These are phyloP conservation scores for Mycena filopes DNA, from an alignment of 768 basidiomycete genomes.

Conservation along the genomic window DNA sequence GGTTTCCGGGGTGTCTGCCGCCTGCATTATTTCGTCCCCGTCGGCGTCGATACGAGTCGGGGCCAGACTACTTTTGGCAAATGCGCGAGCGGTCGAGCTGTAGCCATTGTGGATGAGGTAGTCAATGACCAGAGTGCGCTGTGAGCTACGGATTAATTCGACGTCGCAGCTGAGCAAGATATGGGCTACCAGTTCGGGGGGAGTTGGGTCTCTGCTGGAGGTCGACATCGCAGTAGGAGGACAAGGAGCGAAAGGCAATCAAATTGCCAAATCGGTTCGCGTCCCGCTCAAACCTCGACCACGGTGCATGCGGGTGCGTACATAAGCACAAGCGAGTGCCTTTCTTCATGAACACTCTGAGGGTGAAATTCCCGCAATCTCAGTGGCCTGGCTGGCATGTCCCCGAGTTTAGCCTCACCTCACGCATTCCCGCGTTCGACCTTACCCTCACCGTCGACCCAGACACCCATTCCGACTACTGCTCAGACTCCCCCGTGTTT, in stretches of 20 bases:
- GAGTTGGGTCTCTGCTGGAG: conserved; percentile 12
- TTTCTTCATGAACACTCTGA: conserved; percentile 37
- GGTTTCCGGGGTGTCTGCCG: conserved; percentile 35
- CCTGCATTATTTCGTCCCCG: conserved; percentile 68
- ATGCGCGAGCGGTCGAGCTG: conserved; percentile 75
- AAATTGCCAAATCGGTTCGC: too few species aligned
- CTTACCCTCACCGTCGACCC: conserved; percentile 45
- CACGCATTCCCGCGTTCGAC: conserved; percentile 22
- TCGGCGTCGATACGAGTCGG: conserved; percentile 70
- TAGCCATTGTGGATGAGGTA: conserved; percentile 83
- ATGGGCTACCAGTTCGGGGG: conserved; percentile 30
- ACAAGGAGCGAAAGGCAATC: not conserved
- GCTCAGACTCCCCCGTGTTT: conserved; percentile 52
- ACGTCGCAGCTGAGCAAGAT: not conserved
- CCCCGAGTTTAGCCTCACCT: conserved; percentile 42
- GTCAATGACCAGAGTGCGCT: conserved; percentile 79
- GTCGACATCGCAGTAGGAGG: not conserved
- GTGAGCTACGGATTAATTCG: conserved; percentile 6
- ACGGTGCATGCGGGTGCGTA: conserved; percentile 5
- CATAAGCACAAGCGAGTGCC: not conserved
- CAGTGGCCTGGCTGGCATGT: conserved; percentile 51
- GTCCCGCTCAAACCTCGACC: too few species aligned
- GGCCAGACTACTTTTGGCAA: conserved; percentile 70
- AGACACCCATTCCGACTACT: conserved; percentile 44
- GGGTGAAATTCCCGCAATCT: conserved; percentile 45